Evolutionary conservation across 129 eudicot species (phyloP).

Genomic region (Ambrosia artemisiifolia): DNA sequence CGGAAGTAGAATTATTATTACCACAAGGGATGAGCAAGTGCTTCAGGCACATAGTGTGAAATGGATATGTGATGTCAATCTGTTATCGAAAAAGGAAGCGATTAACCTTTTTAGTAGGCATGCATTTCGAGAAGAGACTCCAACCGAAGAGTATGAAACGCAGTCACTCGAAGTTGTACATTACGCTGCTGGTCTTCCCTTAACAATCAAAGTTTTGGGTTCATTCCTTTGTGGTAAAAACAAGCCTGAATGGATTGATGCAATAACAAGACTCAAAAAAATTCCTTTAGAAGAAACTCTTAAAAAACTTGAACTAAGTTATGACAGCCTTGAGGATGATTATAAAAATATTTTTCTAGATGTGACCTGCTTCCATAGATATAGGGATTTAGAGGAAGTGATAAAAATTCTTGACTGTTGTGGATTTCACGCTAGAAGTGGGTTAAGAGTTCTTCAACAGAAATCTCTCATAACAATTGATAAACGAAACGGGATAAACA

Average conservation of each 20-base stretch:
- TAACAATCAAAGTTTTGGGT: neutral
- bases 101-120: neutral
- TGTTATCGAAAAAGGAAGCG: neutral
- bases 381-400: neutral
- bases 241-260: neutral
- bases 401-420: neutral
- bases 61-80: neutral
- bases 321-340: neutral
- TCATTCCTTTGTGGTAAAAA: neutral
- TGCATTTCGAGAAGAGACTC: neutral
- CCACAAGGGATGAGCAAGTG: slow-evolving; percentile 9
- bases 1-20: slow-evolving; percentile 11
- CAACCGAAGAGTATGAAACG: neutral
- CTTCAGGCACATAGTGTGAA: neutral
- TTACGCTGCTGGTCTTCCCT: neutral
- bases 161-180: neutral
- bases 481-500: neutral
- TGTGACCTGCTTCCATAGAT: neutral
- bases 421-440: neutral
- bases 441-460: neutral
- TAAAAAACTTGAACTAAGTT: neutral
- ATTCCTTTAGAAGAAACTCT: neutral
- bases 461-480: neutral
- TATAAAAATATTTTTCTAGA: neutral
- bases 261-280: neutral